Conservation (phyloP, 1,284 basidiomycete genomes). For the Wallemia mellicola region DNA sequence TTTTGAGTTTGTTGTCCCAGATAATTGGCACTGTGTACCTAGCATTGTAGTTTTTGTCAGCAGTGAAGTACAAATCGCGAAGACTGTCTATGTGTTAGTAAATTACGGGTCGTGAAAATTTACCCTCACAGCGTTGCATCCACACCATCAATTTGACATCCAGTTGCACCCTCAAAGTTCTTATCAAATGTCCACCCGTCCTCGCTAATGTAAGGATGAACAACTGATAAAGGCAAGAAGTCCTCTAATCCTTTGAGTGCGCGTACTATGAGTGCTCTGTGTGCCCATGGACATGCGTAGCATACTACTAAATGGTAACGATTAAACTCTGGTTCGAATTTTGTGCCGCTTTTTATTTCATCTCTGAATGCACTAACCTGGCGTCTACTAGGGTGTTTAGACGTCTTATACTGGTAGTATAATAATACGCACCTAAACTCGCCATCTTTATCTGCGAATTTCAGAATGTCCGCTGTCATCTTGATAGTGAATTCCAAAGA, state of each 20-base stretch:
- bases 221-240: constrained; percentile 36
- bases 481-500: too few species aligned
- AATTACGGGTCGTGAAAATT: too few species aligned
- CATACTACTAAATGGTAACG: constrained; percentile 3
- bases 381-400: not conserved
- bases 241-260: constrained; percentile 74
- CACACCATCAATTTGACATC: constrained; percentile 25
- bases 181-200: constrained; percentile 69
- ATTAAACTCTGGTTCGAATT: constrained; percentile 53
- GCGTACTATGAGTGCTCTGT: constrained; percentile 58
- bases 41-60: constrained; percentile 32
- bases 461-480: too few species aligned
- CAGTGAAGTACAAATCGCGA: constrained; percentile 56
- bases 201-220: constrained; percentile 57
- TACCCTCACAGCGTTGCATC: too few species aligned
- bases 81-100: too few species aligned
- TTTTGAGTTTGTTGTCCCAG: constrained; percentile 70
- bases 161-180: constrained; percentile 35
- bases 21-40: constrained; percentile 73
- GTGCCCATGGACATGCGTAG: constrained; percentile 46
- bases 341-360: constrained; percentile 34
- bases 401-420: not conserved
- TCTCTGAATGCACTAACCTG: constrained; percentile 9
- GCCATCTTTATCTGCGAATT: constrained; percentile 38
- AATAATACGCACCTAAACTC: constrained; percentile 32